phyloP scores from a whole-genome alignment of 768 basidiomycete species.

The Suillus lakei region DNA sequence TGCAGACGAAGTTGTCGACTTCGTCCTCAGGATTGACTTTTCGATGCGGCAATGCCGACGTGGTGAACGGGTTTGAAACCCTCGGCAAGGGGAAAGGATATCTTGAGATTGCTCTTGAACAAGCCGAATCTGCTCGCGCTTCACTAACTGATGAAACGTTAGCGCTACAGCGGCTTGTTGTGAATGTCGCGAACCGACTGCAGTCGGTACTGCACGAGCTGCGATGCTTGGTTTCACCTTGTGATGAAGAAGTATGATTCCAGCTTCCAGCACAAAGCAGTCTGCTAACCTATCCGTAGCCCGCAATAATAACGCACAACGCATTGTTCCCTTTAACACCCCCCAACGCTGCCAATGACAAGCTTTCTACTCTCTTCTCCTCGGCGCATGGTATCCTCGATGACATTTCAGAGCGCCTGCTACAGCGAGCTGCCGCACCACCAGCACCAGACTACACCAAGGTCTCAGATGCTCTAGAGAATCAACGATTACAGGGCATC shows the following conservation, averaged over 20 bases:
- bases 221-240: constrained; percentile 42
- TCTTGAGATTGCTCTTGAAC: constrained; percentile 70
- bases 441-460: constrained; percentile 20
- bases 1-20: constrained; percentile 61
- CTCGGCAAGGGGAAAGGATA: constrained; percentile 57
- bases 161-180: constrained; percentile 59
- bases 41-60: constrained; percentile 54
- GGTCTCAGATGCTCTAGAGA: constrained; percentile 43
- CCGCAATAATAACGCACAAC: constrained; percentile 49
- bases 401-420: constrained; percentile 34
- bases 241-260: constrained; percentile 52
- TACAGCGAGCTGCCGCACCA: constrained; percentile 19
- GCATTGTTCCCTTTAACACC: constrained; percentile 59
- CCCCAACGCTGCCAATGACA: constrained; percentile 51
- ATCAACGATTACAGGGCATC: constrained; percentile 52
- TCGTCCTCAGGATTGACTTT: constrained; percentile 54
- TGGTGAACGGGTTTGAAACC: constrained; percentile 48
- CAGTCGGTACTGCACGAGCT: constrained; percentile 58
- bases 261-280: constrained; percentile 7
- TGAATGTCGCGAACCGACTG: constrained; percentile 69
- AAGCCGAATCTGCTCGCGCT: constrained; percentile 69
- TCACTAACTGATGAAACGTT: constrained; percentile 70
- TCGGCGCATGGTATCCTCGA: constrained; percentile 43
- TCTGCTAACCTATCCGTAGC: constrained; percentile 37
- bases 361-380: constrained; percentile 48